Evolutionary conservation across 2,329 filamentous ascomycete genomes (phyloP).

Genomic region (Monascus ruber): DNA sequence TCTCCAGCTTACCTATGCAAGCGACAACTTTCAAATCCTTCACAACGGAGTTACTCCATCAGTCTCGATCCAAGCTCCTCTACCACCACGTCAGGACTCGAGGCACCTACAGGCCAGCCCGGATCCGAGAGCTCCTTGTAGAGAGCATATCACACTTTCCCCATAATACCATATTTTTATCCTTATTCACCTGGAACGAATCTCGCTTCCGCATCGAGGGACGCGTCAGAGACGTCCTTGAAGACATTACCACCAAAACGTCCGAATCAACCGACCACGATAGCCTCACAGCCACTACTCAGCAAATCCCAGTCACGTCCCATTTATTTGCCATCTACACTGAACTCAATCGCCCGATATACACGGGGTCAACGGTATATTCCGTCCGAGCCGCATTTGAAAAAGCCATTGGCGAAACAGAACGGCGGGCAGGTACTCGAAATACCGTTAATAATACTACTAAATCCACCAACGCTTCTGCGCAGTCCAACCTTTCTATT

Average conservation of each 20-base stretch:
- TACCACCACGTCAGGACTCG: constrained; percentile 51
- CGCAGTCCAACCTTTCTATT: constrained; percentile 31
- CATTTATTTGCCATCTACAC: constrained; percentile 46
- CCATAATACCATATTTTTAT: constrained; percentile 63
- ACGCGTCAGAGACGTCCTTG: constrained; percentile 57
- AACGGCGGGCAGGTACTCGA: constrained; percentile 2
- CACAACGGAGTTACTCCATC: constrained; percentile 52
- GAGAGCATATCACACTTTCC: constrained; percentile 56
- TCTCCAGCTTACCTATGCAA: constrained; percentile 32
- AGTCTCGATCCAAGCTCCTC: constrained; percentile 56
- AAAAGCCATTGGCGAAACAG: constrained; percentile 33
- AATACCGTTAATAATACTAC: constrained; percentile 3
- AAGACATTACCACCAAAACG: constrained; percentile 19
- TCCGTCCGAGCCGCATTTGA: constrained; percentile 46
- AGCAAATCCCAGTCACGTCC: constrained; percentile 29
- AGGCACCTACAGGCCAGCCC: constrained; percentile 55
- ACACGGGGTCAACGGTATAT: constrained; percentile 37
- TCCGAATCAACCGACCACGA: constrained; percentile 11
- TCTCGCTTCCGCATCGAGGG: constrained; percentile 62
- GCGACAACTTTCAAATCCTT: constrained; percentile 18
- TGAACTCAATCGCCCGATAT: constrained; percentile 38
- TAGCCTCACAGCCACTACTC: constrained; percentile 1
- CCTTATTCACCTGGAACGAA: constrained; percentile 63
- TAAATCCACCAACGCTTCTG: constrained; percentile 1
- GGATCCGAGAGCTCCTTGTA: constrained; percentile 51